Base-by-base conservation (phyloP, 441 rosid species). In the Cnidoscolus chayamansa region DNA sequence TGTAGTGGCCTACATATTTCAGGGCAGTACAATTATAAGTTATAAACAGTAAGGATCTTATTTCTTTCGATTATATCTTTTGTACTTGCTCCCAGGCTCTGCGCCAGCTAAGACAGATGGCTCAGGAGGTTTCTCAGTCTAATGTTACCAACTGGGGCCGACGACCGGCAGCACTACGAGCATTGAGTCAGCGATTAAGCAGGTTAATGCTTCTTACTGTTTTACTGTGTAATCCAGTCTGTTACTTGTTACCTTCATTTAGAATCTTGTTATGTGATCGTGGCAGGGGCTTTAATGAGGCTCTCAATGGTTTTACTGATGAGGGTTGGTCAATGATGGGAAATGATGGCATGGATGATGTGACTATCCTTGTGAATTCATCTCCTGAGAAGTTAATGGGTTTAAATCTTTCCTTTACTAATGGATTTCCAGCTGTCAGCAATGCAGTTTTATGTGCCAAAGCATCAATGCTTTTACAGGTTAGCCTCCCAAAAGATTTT, bases 381-480 rank as follows among this genome's bases (percentile, higher is more conserved):
- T 94, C 99, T 68, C 94, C 94, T 57, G 99, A 89, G 62, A 94
- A 94, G 85, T 81, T 94, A 63, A 88, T 92, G 99, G 96, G 99
- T 72, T 76, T 86, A 51, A 90, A 92, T 76, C 96, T 86, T 72
- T 77, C 97, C 13, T 94, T 88, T 69, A 70, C 79, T 49, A 89
- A 89, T 83, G 99, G 98, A 66, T 94, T 92, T 80, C 81, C 90
- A 66, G 80, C 97, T 78, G 93, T 94, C 60, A 89, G 87, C 79
- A 91, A 76, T 72, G 90, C 92, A 0, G 89, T 95, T 63, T 76
- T 92, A 76, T 92, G 99, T 35, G 99, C 99, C 50, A 92, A 90
- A 76, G 99, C 99, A 60, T 95, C 99, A 0, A 95, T 95, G 99
- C 97, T 95, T 61, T 84, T 95, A 78, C 98, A 91, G 96, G 99